Evolutionary conservation across 2,329 filamentous ascomycete species (phyloP).

Genomic region (Aspergillus texensis): DNA sequence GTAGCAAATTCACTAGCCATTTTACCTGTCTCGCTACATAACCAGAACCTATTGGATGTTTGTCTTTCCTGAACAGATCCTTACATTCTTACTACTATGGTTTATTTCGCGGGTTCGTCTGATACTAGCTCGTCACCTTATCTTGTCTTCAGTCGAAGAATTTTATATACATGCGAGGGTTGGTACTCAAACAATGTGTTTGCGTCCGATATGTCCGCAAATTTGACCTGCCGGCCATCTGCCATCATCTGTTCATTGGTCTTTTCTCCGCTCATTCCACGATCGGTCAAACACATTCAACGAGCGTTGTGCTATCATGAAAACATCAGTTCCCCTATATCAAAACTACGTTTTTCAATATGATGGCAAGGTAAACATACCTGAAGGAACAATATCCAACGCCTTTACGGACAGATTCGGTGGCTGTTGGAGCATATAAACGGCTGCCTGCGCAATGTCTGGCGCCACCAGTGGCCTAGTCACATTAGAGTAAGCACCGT

Average conservation of each 20-base stretch:
- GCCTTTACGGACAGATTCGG: constrained; percentile 50
- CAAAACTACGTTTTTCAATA: not conserved
- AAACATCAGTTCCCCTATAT: not conserved
- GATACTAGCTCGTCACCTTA: too few relatives aligned
- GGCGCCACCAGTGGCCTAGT: constrained; percentile 44
- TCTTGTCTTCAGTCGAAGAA: too few relatives aligned
- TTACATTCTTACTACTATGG: too few relatives aligned
- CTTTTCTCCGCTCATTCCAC: constrained; percentile 26
- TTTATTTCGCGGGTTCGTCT: too few relatives aligned
- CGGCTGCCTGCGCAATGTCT: constrained; percentile 48
- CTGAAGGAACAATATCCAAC: constrained; percentile 49
- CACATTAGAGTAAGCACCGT: not conserved
- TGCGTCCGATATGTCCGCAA: too few relatives aligned
- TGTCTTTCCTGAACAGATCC: too few relatives aligned
- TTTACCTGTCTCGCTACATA: too few relatives aligned
- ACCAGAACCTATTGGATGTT: too few relatives aligned
- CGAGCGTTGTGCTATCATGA: constrained; percentile 32
- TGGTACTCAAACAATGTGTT: too few relatives aligned
- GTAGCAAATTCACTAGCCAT: too few relatives aligned
- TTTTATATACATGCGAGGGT: too few relatives aligned
- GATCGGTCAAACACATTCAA: constrained; percentile 34
- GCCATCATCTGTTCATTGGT: not conserved
- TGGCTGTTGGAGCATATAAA: constrained; percentile 48
- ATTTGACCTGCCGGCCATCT: too few relatives aligned
- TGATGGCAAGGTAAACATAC: constrained; percentile 25